A percentile compares a stretch with the other conserved stretches of the same genome.
phyloP scores from a whole-genome alignment of 2,329 filamentous ascomycete species.

The Elsinoe necatrix region DNA sequence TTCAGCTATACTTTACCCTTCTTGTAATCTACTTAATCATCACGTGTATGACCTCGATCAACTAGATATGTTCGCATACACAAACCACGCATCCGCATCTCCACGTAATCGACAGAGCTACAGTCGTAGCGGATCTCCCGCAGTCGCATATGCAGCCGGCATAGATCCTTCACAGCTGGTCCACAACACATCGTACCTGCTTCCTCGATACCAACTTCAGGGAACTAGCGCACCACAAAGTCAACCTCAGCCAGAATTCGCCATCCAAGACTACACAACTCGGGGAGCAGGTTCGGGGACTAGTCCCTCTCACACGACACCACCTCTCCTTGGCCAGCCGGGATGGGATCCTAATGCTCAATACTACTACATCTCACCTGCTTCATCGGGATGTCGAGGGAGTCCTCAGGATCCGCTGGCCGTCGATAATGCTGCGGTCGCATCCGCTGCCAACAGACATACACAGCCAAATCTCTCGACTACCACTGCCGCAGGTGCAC shows the following conservation, averaged over 20 bases:
- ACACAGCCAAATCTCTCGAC: background rate
- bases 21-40: conserved; percentile 5
- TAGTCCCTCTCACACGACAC: conserved; percentile 3
- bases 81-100: background rate
- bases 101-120: conserved; percentile 6
- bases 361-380: conserved; percentile 9
- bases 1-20: background rate
- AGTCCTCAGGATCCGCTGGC: background rate
- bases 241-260: conserved; percentile 6
- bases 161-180: background rate
- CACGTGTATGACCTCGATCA: background rate
- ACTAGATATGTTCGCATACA: conserved; percentile 1
- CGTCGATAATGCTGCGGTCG: background rate
- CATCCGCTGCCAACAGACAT: background rate
- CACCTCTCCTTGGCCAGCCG: background rate
- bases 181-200: background rate
- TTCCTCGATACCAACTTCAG: background rate
- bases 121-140: background rate
- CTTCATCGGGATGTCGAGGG: background rate
- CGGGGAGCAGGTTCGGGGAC: background rate
- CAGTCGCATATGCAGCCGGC: background rate
- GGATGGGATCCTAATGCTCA: conserved; percentile 2
- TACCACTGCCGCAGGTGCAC: background rate
- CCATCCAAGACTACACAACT: background rate
- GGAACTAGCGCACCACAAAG: background rate